Base-by-base conservation (phyloP, 1,284 basidiomycete genomes). In the Cystobasidiaceae sp. region DNA sequence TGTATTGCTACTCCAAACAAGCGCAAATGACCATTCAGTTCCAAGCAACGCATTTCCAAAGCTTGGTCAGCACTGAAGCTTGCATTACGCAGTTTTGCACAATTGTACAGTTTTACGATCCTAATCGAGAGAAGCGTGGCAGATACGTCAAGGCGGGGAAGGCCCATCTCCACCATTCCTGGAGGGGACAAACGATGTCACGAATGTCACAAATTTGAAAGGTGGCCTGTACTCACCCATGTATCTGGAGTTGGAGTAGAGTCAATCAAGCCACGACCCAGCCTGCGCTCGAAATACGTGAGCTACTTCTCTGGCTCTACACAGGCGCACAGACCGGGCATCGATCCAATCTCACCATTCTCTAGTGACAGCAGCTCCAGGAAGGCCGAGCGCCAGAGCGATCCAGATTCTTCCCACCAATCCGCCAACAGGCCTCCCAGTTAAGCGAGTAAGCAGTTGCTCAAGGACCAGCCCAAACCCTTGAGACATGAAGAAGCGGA, bases 161-260 rank as follows among this genome's bases (percentile, higher is more conserved):
- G 41, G 44, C 21, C 43, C 51, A 64, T 21, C 61, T 25, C 61
- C 61, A 64, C 61, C 61, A 64, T 64, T 64, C 61, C 60, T 62
- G 27, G 7, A 57, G 19, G 23, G 13, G 5, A 51, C 11, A 21
- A 45, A 15, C 7, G 13, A 9, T 27, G 13, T 15, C 13, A 9
- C 4, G 19, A 30, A 8, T 4, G 4, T 7, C 17, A 21, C 33
- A 30, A 8, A 8, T 5, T 9, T 54, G 11, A 4, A 33, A 6
- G 8, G 28, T 32, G 27, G 13, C 4, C 13, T 46, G n/a, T 21
- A 33, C 56, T 25, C 28, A 62, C 60, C 61, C 61, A 64, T 21
- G 33, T 44, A 19, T 56, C 61, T 8, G 61, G 61, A 5, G 52
- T 64, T 27, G 61, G 61, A 28, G 55, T 51, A 23, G 25, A 48